Conservation (phyloP, 2,329 filamentous ascomycete species). For the Lachnellula occidentalis region DNA sequence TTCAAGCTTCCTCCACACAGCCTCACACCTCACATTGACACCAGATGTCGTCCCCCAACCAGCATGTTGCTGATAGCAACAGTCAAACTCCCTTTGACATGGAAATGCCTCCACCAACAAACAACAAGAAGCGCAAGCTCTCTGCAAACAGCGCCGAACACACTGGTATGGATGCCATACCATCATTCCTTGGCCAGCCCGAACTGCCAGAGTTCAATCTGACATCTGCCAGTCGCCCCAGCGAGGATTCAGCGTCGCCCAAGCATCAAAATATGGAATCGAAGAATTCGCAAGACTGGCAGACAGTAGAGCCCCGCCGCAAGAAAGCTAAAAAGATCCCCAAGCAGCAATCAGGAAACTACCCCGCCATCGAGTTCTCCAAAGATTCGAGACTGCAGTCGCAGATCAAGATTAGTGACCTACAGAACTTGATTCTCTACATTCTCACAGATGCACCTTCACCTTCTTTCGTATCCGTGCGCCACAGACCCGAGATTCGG, state of each 20-base stretch:
- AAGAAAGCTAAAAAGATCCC: slow-evolving; percentile 60
- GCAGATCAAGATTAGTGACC: slow-evolving; percentile 56
- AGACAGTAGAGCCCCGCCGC: slow-evolving; percentile 44
- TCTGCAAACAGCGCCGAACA: slow-evolving; percentile 15
- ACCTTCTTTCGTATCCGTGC: slow-evolving; percentile 60
- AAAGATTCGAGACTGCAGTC: slow-evolving; percentile 49
- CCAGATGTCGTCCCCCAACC: background rate
- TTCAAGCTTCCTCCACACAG: background rate
- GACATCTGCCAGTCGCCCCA: slow-evolving; percentile 12
- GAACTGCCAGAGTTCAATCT: slow-evolving; percentile 32
- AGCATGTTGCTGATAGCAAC: background rate
- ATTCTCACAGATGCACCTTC: slow-evolving; percentile 60
- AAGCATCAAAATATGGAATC: slow-evolving; percentile 7
- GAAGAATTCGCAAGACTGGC: slow-evolving; percentile 39
- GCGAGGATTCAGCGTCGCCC: background rate
- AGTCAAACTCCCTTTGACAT: background rate
- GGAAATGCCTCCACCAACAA: background rate
- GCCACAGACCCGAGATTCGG: slow-evolving; percentile 57
- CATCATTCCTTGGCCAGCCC: slow-evolving; percentile 23
- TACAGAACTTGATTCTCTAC: slow-evolving; percentile 61
- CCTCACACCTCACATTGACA: background rate
- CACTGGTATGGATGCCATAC: slow-evolving; percentile 18
- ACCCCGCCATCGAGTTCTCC: slow-evolving; percentile 55
- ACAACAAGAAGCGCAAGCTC: slow-evolving; percentile 26
- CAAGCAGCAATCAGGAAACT: slow-evolving; percentile 48